phyloP scores from a whole-genome alignment of 169 alveolate species.

The Plasmodium coatneyi region DNA sequence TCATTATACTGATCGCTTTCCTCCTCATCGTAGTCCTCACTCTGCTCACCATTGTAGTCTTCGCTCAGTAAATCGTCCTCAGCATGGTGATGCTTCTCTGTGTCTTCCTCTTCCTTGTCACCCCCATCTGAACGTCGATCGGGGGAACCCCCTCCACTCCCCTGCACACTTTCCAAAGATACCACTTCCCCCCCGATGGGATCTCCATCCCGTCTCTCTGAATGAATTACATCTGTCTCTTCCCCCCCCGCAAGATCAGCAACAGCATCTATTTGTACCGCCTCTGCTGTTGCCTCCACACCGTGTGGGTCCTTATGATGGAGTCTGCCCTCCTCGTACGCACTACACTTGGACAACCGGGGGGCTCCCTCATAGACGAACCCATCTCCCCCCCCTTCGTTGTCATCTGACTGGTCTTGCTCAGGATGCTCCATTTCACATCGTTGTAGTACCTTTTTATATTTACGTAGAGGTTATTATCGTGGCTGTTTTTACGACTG shows the following conservation, averaged over 20 bases:
- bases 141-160: background rate
- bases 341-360: slow-evolving; percentile 3
- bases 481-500: background rate
- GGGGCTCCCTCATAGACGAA: slow-evolving; percentile 5
- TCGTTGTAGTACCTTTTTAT: slow-evolving; percentile 58
- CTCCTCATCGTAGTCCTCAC: background rate
- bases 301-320: background rate
- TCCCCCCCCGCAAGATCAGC: background rate
- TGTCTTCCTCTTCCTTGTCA: background rate
- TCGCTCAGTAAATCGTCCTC: background rate
- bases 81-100: background rate
- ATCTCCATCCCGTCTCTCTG: background rate
- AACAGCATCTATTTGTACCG: too few relatives aligned
- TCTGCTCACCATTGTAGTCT: background rate
- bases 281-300: too few relatives aligned
- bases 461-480: slow-evolving; percentile 18
- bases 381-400: slow-evolving; percentile 12
- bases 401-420: background rate
- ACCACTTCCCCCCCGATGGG: background rate
- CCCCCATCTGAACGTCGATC: background rate
- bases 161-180: background rate
- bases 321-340: slow-evolving; percentile 12
- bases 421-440: slow-evolving; percentile 1
- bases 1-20: background rate
- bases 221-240: background rate